Conservation (phyloP, 306 rosid species). For the Dalbergia cultrata region DNA sequence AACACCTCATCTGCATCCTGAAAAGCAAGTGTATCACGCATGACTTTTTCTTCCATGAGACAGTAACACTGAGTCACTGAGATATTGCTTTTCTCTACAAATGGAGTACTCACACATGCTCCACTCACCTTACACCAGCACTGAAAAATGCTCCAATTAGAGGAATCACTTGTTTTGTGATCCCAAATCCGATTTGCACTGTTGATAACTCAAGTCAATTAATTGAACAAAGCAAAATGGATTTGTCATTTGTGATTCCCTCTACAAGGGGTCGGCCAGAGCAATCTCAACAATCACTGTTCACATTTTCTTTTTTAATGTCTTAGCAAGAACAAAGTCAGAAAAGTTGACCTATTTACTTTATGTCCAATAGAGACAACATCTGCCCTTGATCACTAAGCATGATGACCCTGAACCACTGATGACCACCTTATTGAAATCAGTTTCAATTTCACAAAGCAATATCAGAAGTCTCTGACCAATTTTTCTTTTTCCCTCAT, state of each 20-base stretch:
- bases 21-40: constrained; percentile 24
- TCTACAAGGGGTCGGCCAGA: constrained; percentile 12
- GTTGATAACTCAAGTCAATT: constrained; percentile 29
- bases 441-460: constrained; percentile 23
- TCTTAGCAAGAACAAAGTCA: constrained; percentile 38
- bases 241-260: constrained; percentile 32
- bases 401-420: constrained; percentile 34
- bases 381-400: constrained; percentile 29
- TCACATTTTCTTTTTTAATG: constrained; percentile 8
- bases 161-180: constrained; percentile 12
- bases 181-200: constrained; percentile 17
- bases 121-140: constrained; percentile 33
- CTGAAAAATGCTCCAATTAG: constrained; percentile 34
- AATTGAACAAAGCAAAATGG: constrained; percentile 19
- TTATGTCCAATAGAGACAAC: constrained; percentile 40
- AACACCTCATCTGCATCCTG: constrained; percentile 32
- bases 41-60: constrained; percentile 34
- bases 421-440: constrained; percentile 17
- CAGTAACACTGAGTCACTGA: constrained; percentile 19
- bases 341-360: constrained; percentile 35
- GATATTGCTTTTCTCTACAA: constrained; percentile 41
- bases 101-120: constrained; percentile 46
- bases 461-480: background rate
- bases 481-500: background rate
- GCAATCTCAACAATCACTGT: constrained; percentile 32